Conservation (phyloP, 257 asterid species). For the Petrea volubilis region DNA sequence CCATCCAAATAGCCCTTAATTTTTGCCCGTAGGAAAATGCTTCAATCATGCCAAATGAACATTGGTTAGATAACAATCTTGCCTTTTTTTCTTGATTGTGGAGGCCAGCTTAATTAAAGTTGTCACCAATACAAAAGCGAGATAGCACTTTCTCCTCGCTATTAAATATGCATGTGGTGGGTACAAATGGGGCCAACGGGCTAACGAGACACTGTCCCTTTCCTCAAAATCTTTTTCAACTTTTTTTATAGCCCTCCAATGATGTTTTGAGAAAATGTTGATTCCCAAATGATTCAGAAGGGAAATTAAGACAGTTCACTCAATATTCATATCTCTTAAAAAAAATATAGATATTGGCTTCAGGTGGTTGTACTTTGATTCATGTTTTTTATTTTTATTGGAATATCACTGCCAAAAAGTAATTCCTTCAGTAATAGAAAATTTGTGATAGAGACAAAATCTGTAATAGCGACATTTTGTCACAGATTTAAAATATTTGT, state of each 20-base stretch:
- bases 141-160: slow-evolving; percentile 2
- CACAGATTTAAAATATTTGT: too few species aligned
- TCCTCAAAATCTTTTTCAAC: not conserved
- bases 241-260: not conserved
- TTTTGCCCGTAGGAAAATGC: not conserved
- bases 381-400: too few species aligned
- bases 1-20: too few species aligned
- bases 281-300: not conserved
- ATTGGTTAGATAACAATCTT: not conserved
- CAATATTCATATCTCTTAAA: too few species aligned
- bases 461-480: too few species aligned
- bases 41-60: slow-evolving; percentile 20
- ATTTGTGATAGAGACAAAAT: too few species aligned
- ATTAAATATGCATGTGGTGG: slow-evolving; percentile 6
- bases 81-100: not conserved
- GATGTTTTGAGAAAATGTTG: not conserved
- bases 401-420: too few species aligned
- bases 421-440: too few species aligned
- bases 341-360: too few species aligned
- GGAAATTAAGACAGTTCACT: not conserved
- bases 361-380: too few species aligned
- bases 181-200: slow-evolving; percentile 17
- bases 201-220: slow-evolving; percentile 20
- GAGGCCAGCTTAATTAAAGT: slow-evolving; percentile 17
- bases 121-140: slow-evolving; percentile 21